Conservation (phyloP, 2,329 filamentous ascomycete species). For the Teratosphaeria nubilosa region DNA sequence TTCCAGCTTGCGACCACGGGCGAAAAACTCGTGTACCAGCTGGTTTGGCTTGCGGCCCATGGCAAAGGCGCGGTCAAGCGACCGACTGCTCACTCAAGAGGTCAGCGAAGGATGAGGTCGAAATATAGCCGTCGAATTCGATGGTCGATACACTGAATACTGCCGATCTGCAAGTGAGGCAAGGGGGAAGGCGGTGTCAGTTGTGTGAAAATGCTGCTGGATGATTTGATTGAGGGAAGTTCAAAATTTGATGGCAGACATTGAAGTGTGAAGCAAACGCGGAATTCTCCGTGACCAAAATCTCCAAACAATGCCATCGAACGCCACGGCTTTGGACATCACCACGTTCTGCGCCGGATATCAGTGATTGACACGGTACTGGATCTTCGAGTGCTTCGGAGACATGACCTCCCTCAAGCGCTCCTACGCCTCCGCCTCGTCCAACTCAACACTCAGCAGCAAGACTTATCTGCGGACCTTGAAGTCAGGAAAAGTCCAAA, state of each 20-base stretch:
- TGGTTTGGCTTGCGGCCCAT: constrained; percentile 81
- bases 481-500: constrained; percentile 93
- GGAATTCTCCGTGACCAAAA: not conserved
- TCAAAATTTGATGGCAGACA: not conserved
- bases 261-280: not conserved
- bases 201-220: not conserved
- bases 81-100: constrained; percentile 6
- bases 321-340: not conserved
- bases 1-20: constrained; percentile 73
- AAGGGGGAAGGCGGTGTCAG: not conserved
- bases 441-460: constrained; percentile 66
- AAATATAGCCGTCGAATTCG: not conserved
- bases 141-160: not conserved
- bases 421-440: constrained; percentile 45
- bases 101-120: not conserved
- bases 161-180: not conserved
- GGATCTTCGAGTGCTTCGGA: not conserved
- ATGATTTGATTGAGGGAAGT: not conserved
- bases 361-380: not conserved
- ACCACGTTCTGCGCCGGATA: not conserved
- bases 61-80: not conserved
- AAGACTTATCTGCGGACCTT: constrained; percentile 94
- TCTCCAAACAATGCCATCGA: not conserved
- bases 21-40: constrained; percentile 79
- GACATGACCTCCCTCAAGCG: constrained; percentile 55